Conservation (phyloP, 2,329 filamentous ascomycete species). For the Fusarium luffae region DNA sequence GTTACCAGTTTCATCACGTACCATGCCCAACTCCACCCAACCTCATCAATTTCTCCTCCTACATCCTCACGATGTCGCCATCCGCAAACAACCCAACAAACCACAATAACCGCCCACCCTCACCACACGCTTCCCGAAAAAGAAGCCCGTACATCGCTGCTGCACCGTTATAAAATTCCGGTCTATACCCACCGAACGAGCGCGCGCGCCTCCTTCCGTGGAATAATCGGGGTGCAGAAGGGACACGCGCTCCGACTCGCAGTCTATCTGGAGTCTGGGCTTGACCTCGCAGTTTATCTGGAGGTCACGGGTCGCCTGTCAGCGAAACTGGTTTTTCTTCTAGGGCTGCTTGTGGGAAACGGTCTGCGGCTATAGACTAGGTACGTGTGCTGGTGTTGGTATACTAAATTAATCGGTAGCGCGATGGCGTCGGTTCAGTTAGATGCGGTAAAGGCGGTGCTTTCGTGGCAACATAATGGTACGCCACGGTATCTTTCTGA, state of each 20-base stretch:
- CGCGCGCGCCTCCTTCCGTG: not conserved
- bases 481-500: not conserved
- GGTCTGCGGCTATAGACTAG: not conserved
- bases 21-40: not conserved
- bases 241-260: not conserved
- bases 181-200: not conserved
- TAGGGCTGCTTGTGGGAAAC: not conserved
- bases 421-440: not conserved
- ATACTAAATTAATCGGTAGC: not conserved
- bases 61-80: not conserved
- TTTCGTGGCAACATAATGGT: not conserved
- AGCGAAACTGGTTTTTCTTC: not conserved
- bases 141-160: not conserved
- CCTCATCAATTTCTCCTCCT: not conserved
- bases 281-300: not conserved
- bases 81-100: not conserved
- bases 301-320: not conserved
- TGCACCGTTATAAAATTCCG: not conserved
- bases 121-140: not conserved
- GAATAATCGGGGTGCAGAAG: conserved; percentile 3
- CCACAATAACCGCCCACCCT: not conserved
- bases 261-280: not conserved
- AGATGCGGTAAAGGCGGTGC: not conserved
- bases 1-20: not conserved
- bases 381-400: not conserved